Percentiles rank a stretch among this genome's conserved stretches.
Conservation (phyloP, 257 asterid species). For the Scutellaria barbata region DNA sequence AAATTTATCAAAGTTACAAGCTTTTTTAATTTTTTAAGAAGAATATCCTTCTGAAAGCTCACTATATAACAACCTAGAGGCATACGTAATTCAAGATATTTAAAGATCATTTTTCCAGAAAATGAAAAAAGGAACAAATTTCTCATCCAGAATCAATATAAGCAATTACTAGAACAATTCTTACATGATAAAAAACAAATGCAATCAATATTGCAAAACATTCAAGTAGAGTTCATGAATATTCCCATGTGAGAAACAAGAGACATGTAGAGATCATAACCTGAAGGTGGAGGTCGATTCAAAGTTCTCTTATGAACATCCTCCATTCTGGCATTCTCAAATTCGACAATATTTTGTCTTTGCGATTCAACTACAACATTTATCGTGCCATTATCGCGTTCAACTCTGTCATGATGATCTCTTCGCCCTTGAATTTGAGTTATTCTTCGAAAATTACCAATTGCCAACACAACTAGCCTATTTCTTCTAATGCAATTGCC, state of each 20-base stretch:
- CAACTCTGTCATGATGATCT: not conserved
- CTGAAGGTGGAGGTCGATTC: slow-evolving; percentile 36
- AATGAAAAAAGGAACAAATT: not conserved
- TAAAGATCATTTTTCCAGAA: not conserved
- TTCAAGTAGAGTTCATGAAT: no score
- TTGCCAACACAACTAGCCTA: slow-evolving; percentile 21
- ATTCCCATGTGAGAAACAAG: no score
- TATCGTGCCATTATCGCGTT: not conserved
- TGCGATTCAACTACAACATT: not conserved
- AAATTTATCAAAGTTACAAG: no score
- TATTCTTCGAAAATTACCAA: slow-evolving; percentile 7
- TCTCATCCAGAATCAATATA: not conserved
- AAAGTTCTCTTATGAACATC: not conserved
- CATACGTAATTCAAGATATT: not conserved
- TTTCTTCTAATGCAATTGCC: slow-evolving; percentile 50
- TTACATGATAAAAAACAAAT: not conserved
- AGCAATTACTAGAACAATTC: not conserved
- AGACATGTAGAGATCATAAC: slow-evolving; percentile 18
- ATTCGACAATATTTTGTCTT: slow-evolving; percentile 1
- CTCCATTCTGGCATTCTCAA: not conserved
- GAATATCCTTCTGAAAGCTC: not conserved
- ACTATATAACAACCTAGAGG: not conserved
- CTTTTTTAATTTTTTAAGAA: no score
- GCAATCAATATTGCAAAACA: no score
- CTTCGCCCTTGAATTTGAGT: slow-evolving; percentile 17